Base-by-base conservation (phyloP, 768 basidiomycete genomes). In the Hysterangium stoloniferum region DNA sequence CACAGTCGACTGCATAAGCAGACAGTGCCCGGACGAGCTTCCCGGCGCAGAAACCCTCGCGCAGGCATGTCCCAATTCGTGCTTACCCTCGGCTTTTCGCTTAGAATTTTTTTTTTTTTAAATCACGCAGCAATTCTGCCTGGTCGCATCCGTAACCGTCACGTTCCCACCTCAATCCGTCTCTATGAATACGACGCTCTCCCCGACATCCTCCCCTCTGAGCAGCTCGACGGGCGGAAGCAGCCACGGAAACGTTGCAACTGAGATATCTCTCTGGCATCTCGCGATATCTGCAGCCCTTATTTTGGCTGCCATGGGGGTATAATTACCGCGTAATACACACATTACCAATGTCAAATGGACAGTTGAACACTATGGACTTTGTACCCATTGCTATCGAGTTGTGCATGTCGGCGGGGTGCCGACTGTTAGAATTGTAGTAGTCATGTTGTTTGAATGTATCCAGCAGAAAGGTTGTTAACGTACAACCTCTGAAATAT, bases 51-150 rank as follows among this genome's bases (percentile, higher is more conserved):
- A 42, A 27, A 19, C 25, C 17, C 27, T 51, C 9, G 49, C 49
- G 6, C 20, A 51, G 38, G 49, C 43, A 32, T 9, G 24, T 11
- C 11, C 33, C 17, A 19, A 11, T 29, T 3, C 12, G 22, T 12
- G 5, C 27, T 13, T 24, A 4, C n/a, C 32, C 32, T 24, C 15
- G 24, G 24, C 9, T 20, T n/a, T 13, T 13, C 20, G 20, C 17
- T 20, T 50, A 25, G 28, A 7, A 9, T 11, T 12, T 19, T n/a
- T n/a, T n/a, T n/a, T n/a, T 6, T 17, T 31, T 29, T 29, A 11
- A 29, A 45, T 29, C 13, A 5, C 29, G 31, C 35, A 51, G 49
- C 25, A 43, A 42, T 51, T 51, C 41, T 51, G 49, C 24, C 31
- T 22, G n/a, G 7, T 51, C 12, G 49, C 32, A n/a, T 50, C 48